phyloP scores from a whole-genome alignment of 139 green algal genomes.

The Chlamydomonas urium region DNA sequence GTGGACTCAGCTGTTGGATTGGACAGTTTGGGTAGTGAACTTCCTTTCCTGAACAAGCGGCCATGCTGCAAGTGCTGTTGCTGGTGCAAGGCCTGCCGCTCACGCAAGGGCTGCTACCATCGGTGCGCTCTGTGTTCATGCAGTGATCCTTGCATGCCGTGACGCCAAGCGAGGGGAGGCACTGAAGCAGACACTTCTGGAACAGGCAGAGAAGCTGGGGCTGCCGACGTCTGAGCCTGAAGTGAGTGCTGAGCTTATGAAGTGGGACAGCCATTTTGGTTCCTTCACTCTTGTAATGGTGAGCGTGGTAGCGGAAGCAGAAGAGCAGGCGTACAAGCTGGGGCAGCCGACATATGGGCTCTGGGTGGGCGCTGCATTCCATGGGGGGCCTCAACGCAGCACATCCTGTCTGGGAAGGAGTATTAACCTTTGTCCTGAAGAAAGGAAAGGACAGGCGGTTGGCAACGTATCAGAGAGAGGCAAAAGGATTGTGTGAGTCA shows the following conservation, averaged over 20 bases:
- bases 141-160: conserved; percentile 74
- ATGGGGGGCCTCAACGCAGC: neutral
- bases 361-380: neutral
- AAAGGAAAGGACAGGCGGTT: neutral
- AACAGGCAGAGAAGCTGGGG: conserved; percentile 12
- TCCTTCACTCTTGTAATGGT: neutral
- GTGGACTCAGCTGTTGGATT: too few species aligned
- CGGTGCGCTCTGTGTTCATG: conserved; percentile 5
- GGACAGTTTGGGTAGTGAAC: too few species aligned
- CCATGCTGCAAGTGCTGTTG: neutral
- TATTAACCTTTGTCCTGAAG: neutral
- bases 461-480: neutral
- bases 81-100: neutral
- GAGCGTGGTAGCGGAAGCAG: too few species aligned
- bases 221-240: conserved; percentile 20
- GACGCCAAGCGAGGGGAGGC: conserved; percentile 41
- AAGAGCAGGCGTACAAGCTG: neutral
- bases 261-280: neutral
- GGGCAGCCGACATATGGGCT: neutral
- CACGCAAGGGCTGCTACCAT: neutral
- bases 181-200: conserved; percentile 21
- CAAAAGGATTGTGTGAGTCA: neutral
- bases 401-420: too few species aligned
- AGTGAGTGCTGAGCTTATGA: conserved; percentile 13
- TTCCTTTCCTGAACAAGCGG: too few species aligned